These are phyloP conservation scores for Pseudogymnoascus sp. DNA, from an alignment of 2,329 filamentous ascomycete species.

Conservation along the genomic window DNA sequence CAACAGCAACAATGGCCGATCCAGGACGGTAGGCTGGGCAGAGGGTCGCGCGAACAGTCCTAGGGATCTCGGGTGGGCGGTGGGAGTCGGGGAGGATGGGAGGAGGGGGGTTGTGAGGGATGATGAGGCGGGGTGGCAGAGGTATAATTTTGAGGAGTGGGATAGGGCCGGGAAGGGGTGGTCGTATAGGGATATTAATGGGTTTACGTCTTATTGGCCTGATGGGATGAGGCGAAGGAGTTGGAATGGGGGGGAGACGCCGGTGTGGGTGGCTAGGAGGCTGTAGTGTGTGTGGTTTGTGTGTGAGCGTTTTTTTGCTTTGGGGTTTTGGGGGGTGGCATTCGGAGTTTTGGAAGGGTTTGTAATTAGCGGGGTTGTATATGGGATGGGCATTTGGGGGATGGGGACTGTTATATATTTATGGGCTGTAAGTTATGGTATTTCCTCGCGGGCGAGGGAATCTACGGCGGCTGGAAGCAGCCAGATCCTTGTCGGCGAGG, in stretches of 20 bases:
- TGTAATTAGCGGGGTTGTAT: background rate
- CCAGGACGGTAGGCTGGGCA: background rate
- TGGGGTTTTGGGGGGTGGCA: background rate
- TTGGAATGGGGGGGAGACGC: background rate
- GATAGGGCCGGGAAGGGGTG: background rate
- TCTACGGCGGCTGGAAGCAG: background rate
- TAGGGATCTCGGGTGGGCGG: background rate
- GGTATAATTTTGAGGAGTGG: background rate
- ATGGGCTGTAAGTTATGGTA: background rate
- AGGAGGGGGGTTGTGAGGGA: background rate
- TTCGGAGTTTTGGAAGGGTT: background rate
- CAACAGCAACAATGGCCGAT: background rate
- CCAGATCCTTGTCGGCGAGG: background rate
- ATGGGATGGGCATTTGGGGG: background rate
- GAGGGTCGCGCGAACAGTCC: background rate
- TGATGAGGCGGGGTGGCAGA: background rate
- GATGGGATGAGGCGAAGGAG: background rate
- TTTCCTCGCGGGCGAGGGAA: background rate
- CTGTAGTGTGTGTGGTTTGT: background rate
- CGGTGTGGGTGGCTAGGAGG: background rate
- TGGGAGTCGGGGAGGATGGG: background rate
- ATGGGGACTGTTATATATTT: background rate
- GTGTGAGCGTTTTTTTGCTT: background rate
- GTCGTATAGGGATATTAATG: background rate
- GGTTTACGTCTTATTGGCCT: background rate